A percentile compares a stretch with the other conserved stretches of the same genome.
Conservation (phyloP, 2,329 filamentous ascomycete genomes). For the Phaeosphaeria sp. region DNA sequence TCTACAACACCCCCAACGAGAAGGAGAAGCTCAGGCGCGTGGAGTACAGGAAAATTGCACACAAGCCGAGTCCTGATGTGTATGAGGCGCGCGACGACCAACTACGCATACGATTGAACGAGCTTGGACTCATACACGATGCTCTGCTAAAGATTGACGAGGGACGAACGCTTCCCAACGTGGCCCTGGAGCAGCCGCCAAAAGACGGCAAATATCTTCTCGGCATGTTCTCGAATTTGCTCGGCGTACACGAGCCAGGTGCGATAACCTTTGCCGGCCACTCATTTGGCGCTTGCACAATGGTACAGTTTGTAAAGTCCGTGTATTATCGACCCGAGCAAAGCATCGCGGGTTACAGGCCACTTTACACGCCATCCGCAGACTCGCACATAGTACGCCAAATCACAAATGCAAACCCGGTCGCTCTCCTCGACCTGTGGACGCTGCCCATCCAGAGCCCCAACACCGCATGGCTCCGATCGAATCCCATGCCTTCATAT, state of each 20-base stretch:
- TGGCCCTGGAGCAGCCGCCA: conserved; percentile 51
- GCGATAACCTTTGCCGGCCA: conserved; percentile 79
- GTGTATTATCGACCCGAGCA: conserved; percentile 70
- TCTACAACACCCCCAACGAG: conserved; percentile 66
- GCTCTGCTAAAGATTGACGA: conserved; percentile 71
- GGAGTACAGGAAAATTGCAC: conserved; percentile 59
- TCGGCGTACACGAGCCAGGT: conserved; percentile 75
- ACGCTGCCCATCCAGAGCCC: conserved; percentile 73
- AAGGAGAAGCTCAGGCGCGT: conserved; percentile 50
- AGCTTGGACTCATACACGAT: conserved; percentile 74
- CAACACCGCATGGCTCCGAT: conserved; percentile 68
- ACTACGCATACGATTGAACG: conserved; percentile 78
- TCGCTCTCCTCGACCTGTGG: conserved; percentile 82
- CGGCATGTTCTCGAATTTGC: conserved; percentile 63
- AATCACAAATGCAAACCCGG: conserved; percentile 70
- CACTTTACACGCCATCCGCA: conserved; percentile 67
- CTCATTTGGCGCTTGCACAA: conserved; percentile 79
- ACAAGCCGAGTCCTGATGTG: conserved; percentile 69
- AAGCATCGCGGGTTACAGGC: conserved; percentile 54
- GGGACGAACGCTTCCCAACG: conserved; percentile 56
- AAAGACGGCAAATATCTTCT: conserved; percentile 56
- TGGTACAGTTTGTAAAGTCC: conserved; percentile 79
- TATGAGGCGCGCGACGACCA: conserved; percentile 74
- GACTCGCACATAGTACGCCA: conserved; percentile 67
- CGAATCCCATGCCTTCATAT: conserved; percentile 77